phyloP scores from a whole-genome alignment of 306 rosid species.

The Acacia acuminata region DNA sequence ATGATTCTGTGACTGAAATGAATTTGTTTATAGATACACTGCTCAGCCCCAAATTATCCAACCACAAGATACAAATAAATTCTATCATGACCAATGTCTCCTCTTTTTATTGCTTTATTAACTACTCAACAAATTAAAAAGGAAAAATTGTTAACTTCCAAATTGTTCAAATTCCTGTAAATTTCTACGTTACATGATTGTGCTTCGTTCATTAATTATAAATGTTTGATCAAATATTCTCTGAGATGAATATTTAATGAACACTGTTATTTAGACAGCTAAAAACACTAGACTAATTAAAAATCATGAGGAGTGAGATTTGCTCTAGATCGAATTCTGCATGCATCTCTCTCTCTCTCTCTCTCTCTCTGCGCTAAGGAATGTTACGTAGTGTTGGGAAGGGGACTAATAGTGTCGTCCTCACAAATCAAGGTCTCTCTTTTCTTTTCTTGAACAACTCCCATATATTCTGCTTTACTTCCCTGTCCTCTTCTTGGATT shows the following conservation, averaged over 20 bases:
- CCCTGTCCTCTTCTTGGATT: slow-evolving; percentile 59
- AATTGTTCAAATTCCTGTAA: slow-evolving; percentile 26
- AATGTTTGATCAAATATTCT: not conserved
- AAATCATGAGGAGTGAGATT: slow-evolving; percentile 54
- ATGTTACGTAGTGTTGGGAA: slow-evolving; percentile 39
- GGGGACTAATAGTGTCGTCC: not conserved
- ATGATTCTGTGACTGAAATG: not conserved
- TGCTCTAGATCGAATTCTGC: slow-evolving; percentile 30
- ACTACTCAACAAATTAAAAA: not conserved
- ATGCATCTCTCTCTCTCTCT: slow-evolving; percentile 27
- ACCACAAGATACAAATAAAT: not conserved
- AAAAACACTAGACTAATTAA: not conserved
- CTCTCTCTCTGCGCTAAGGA: slow-evolving; percentile 24
- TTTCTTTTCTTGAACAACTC: slow-evolving; percentile 55
- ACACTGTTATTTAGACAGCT: not conserved
- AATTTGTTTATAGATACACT: not conserved
- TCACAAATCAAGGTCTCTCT: not conserved
- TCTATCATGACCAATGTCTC: not conserved
- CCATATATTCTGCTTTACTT: slow-evolving; percentile 42
- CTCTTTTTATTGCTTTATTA: not conserved
- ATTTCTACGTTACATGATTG: slow-evolving; percentile 47
- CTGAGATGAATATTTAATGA: not conserved
- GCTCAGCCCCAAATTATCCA: not conserved
- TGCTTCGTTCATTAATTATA: not conserved
- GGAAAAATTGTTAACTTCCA: slow-evolving; percentile 38